Evolutionary conservation across 345 rosid species (phyloP).

Genomic region (Hirschfeldia incana): DNA sequence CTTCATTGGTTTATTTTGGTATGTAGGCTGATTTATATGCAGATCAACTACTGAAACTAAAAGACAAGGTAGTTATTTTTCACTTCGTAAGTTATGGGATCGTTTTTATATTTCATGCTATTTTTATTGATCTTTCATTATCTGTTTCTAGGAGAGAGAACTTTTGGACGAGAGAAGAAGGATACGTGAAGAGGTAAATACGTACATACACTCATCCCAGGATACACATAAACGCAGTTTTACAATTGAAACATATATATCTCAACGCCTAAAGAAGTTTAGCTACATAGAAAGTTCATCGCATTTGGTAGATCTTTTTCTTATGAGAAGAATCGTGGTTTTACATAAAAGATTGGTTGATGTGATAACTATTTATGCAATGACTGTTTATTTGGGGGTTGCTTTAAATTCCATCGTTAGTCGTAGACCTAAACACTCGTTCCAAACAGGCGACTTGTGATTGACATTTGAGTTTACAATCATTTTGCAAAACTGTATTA

Average conservation of each 20-base stretch:
- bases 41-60: conserved; percentile 47
- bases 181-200: conserved; percentile 45
- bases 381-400: not conserved
- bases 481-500: not conserved
- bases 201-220: not conserved
- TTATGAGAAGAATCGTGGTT: not conserved
- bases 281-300: not conserved
- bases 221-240: not conserved
- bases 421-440: not conserved
- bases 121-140: not conserved
- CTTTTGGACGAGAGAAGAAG: conserved; percentile 50
- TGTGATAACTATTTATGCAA: not conserved
- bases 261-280: not conserved
- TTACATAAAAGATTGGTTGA: no score
- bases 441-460: not conserved
- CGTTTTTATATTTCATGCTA: not conserved
- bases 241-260: not conserved
- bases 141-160: conserved; percentile 47
- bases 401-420: not conserved
- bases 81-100: not conserved
- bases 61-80: conserved; percentile 44
- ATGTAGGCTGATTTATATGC: conserved; percentile 49
- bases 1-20: conserved; percentile 14
- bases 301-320: not conserved
- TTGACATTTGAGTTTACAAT: not conserved